These are phyloP conservation scores for Singerocomus inundabilis DNA, from an alignment of 1,284 basidiomycete genomes.

Conservation along the genomic window DNA sequence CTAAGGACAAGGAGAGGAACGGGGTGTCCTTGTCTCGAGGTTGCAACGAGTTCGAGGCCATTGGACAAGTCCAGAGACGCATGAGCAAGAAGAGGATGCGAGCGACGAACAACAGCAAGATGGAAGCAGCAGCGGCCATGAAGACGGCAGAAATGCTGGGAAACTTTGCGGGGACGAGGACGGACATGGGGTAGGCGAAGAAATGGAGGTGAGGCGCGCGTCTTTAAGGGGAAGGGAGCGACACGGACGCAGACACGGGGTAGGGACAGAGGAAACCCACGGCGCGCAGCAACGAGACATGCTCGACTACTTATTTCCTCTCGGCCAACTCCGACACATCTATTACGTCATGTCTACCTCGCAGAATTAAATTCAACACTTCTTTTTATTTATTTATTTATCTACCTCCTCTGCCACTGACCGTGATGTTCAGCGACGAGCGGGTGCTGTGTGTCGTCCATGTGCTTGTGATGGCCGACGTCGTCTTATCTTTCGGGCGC, in stretches of 20 bases:
- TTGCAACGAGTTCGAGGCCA: slow-evolving; percentile 9
- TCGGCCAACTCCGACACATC: slow-evolving; percentile 24
- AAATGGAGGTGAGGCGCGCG: not conserved
- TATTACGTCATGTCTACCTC: slow-evolving; percentile 15
- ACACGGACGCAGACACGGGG: slow-evolving; percentile 21
- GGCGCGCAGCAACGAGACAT: slow-evolving; percentile 13
- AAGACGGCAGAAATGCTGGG: slow-evolving; percentile 31
- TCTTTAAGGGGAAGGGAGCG: slow-evolving; percentile 17
- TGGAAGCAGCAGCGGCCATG: slow-evolving; percentile 31
- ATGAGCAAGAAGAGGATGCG: slow-evolving; percentile 30
- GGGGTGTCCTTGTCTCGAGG: slow-evolving; percentile 17
- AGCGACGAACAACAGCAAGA: slow-evolving; percentile 30
- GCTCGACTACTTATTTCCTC: slow-evolving; percentile 24
- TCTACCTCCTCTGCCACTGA: no score
- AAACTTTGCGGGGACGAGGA: slow-evolving; percentile 32
- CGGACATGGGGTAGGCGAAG: slow-evolving; percentile 22
- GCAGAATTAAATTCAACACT: not conserved
- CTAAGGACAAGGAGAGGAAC: slow-evolving; percentile 1
- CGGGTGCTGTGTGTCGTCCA: no score
- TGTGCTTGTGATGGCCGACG: no score
- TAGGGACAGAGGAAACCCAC: slow-evolving; percentile 13
- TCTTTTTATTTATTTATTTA: no score
- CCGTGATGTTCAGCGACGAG: no score
- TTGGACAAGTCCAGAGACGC: slow-evolving; percentile 30
- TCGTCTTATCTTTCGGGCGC: no score